These are phyloP conservation scores for Trichoderma sp. DNA, from an alignment of 2,329 filamentous ascomycete species.

Conservation along the genomic window DNA sequence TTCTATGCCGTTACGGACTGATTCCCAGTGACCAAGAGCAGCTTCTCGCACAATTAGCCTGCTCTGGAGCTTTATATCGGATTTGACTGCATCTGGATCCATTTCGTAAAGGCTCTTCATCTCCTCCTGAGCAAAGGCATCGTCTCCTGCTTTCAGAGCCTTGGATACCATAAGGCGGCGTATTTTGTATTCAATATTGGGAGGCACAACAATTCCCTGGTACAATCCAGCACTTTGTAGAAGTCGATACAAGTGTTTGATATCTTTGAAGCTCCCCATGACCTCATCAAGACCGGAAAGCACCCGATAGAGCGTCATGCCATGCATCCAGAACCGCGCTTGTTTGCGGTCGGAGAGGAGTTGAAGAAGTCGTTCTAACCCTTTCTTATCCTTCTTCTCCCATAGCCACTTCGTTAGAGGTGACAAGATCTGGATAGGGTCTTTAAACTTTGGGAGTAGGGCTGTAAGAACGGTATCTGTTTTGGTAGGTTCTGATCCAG, in stretches of 20 bases:
- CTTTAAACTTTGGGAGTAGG: slow-evolving; percentile 25
- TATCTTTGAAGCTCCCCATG: slow-evolving; percentile 16
- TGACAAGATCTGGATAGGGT: slow-evolving; percentile 24
- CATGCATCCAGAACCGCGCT: slow-evolving; percentile 20
- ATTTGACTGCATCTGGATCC: slow-evolving; percentile 20
- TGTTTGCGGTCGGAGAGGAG: slow-evolving; percentile 19
- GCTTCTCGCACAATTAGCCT: slow-evolving; percentile 31
- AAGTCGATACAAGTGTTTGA: slow-evolving; percentile 29
- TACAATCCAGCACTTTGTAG: slow-evolving; percentile 33
- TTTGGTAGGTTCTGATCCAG: slow-evolving; percentile 21
- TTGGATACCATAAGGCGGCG: slow-evolving; percentile 29
- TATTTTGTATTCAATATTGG: slow-evolving; percentile 28
- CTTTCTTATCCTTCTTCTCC: slow-evolving; percentile 13
- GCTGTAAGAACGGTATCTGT: slow-evolving; percentile 24
- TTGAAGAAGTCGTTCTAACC: slow-evolving; percentile 17
- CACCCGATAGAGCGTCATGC: slow-evolving; percentile 20
- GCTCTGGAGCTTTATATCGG: slow-evolving; percentile 31
- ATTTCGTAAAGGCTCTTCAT: slow-evolving; percentile 26
- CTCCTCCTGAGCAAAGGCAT: slow-evolving; percentile 28
- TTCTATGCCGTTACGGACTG: slow-evolving; percentile 25
- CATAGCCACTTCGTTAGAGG: slow-evolving; percentile 16
- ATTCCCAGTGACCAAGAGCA: slow-evolving; percentile 29
- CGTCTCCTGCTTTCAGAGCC: slow-evolving; percentile 30
- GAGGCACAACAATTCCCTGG: slow-evolving; percentile 19
- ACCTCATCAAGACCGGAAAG: slow-evolving; percentile 15